These are phyloP conservation scores for Flagelloscypha sp. DNA, from an alignment of 768 basidiomycete species.

Conservation along the genomic window DNA sequence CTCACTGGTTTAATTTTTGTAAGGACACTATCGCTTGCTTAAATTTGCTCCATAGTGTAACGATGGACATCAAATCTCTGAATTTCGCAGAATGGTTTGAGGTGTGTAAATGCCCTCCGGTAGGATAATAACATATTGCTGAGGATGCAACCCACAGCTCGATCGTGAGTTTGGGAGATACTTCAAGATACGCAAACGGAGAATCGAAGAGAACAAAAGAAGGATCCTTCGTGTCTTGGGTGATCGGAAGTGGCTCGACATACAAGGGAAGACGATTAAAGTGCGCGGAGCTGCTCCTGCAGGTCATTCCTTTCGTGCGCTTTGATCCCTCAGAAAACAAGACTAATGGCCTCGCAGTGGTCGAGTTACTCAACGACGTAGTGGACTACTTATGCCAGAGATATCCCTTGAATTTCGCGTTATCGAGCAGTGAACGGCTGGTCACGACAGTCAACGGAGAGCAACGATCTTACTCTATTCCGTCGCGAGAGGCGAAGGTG, in stretches of 20 bases:
- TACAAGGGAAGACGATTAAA: slow-evolving; percentile 24
- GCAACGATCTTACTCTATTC: slow-evolving; percentile 14
- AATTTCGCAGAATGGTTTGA: slow-evolving; percentile 69
- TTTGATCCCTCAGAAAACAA: background rate
- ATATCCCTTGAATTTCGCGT: slow-evolving; percentile 2
- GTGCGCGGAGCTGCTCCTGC: too few relatives aligned
- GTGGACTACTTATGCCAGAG: too few relatives aligned
- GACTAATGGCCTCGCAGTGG: too few relatives aligned
- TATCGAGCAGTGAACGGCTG: slow-evolving; percentile 29
- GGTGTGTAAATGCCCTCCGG: slow-evolving; percentile 23
- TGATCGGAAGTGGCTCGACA: slow-evolving; percentile 40
- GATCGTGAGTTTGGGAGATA: slow-evolving; percentile 49
- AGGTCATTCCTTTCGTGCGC: too few relatives aligned
- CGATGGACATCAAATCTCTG: slow-evolving; percentile 64
- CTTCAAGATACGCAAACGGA: slow-evolving; percentile 49
- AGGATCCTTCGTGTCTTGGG: slow-evolving; percentile 36
- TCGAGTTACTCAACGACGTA: too few relatives aligned
- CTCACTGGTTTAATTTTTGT: slow-evolving; percentile 7
- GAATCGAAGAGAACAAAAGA: slow-evolving; percentile 42
- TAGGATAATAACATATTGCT: background rate
- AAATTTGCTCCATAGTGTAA: slow-evolving; percentile 34
- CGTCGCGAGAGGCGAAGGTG: slow-evolving; percentile 6
- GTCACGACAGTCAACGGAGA: slow-evolving; percentile 40
- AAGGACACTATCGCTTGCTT: background rate
- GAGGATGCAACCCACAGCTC: slow-evolving; percentile 28